A percentile compares a stretch with the other conserved stretches of the same genome.
phyloP scores from a whole-genome alignment of 768 basidiomycete species.

The Pleurotus sapidus region DNA sequence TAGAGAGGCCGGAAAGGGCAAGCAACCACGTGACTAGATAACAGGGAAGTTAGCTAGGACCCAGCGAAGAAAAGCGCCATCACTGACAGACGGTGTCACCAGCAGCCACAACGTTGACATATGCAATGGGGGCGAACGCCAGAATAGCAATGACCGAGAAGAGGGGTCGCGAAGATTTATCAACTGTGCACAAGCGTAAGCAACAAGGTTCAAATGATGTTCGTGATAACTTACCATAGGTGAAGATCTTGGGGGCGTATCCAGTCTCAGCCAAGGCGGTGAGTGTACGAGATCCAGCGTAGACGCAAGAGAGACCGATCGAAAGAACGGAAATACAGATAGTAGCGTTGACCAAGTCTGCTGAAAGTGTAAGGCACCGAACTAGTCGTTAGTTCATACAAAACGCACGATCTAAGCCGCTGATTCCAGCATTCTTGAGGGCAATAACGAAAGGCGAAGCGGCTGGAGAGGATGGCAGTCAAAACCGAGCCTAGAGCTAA shows the following conservation, averaged over 20 bases:
- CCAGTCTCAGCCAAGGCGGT: slow-evolving; percentile 46
- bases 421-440: slow-evolving; percentile 35
- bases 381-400: not conserved
- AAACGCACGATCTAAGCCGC: slow-evolving; percentile 37
- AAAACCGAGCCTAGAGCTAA: too few species aligned
- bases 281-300: slow-evolving; percentile 42
- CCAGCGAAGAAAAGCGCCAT: not conserved
- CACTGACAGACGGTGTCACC: slow-evolving; percentile 37
- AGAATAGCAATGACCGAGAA: slow-evolving; percentile 36
- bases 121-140: slow-evolving; percentile 35
- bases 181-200: slow-evolving; percentile 21
- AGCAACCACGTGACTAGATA: slow-evolving; percentile 38
- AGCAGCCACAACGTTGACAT: slow-evolving; percentile 33
- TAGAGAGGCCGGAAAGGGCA: slow-evolving; percentile 44
- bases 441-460: slow-evolving; percentile 46
- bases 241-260: slow-evolving; percentile 40
- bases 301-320: slow-evolving; percentile 43
- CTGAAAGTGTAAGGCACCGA: not conserved
- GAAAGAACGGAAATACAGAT: slow-evolving; percentile 46
- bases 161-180: slow-evolving; percentile 45
- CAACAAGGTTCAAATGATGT: not conserved
- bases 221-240: slow-evolving; percentile 24
- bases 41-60: not conserved
- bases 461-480: slow-evolving; percentile 11
- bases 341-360: slow-evolving; percentile 38